Percentiles rank a stretch among this genome's conserved stretches.
These are phyloP conservation scores for Blastomyces parvus DNA, from an alignment of 2,329 filamentous ascomycete genomes.

Conservation along the genomic window DNA sequence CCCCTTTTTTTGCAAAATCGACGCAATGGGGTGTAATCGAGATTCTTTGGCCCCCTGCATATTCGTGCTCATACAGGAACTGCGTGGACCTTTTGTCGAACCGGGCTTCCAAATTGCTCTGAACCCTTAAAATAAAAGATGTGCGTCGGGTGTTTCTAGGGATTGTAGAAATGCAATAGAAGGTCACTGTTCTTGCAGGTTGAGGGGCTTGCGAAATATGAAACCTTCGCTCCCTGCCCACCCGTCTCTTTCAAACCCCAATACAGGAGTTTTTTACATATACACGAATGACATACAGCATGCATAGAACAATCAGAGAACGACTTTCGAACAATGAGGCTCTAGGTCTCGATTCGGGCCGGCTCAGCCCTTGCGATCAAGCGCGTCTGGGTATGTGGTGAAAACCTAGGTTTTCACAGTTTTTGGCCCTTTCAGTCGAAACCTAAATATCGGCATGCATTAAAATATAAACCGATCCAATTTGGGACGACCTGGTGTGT, in stretches of 20 bases:
- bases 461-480: background rate
- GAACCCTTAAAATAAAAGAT: background rate
- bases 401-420: background rate
- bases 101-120: background rate
- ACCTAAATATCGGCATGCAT: background rate
- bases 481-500: background rate
- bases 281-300: background rate
- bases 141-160: background rate
- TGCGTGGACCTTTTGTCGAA: background rate
- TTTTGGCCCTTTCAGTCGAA: background rate
- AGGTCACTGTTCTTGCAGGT: background rate
- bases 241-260: background rate
- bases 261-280: background rate
- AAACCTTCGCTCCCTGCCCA: background rate
- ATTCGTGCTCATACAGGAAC: background rate
- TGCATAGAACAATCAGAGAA: slow-evolving; percentile 5
- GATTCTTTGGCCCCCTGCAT: background rate
- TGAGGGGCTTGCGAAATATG: background rate
- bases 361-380: background rate
- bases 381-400: background rate
- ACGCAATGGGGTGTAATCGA: background rate
- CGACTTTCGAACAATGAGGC: background rate
- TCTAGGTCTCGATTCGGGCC: background rate
- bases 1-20: background rate
- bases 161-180: background rate